Percentiles rank a stretch among this genome's conserved stretches.
These are phyloP conservation scores for Onygena corvina DNA, from an alignment of 2,329 filamentous ascomycete genomes.

Conservation along the genomic window DNA sequence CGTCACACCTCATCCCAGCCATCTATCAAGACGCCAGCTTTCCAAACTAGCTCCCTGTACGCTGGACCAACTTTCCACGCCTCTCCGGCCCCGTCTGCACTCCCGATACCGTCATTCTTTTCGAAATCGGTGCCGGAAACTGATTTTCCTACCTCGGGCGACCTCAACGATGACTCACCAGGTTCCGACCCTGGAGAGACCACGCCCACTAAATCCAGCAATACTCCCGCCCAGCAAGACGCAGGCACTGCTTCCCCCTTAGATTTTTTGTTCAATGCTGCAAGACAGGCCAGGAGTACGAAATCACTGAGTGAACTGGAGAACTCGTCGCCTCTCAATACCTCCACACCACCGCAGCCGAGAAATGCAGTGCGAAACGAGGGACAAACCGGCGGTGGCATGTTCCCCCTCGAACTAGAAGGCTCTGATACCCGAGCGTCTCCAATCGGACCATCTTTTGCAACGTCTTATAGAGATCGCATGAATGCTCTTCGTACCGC, in stretches of 20 bases:
- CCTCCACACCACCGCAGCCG: background rate
- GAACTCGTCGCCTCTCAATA: conserved; percentile 8
- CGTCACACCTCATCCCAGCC: conserved; percentile 27
- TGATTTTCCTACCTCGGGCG: conserved; percentile 25
- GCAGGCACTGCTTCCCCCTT: conserved; percentile 56
- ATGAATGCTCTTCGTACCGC: conserved; percentile 34
- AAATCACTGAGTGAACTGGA: conserved; percentile 40
- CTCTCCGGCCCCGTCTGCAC: conserved; percentile 76
- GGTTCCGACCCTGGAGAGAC: conserved; percentile 28
- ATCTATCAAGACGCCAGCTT: conserved; percentile 34
- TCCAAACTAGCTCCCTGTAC: conserved; percentile 43
- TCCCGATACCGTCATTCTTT: conserved; percentile 83
- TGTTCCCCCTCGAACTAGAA: conserved; percentile 60
- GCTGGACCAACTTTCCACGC: conserved; percentile 91
- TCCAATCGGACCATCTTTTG: conserved; percentile 54
- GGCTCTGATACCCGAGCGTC: conserved; percentile 40
- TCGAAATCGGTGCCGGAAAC: conserved; percentile 63
- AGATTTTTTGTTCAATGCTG: conserved; percentile 81
- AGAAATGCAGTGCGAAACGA: conserved; percentile 25
- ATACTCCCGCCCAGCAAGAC: conserved; percentile 19
- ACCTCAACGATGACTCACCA: conserved; percentile 32
- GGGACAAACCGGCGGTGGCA: conserved; percentile 38
- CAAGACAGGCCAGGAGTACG: conserved; percentile 52
- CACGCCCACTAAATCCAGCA: conserved; percentile 36
- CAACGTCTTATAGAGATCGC: conserved; percentile 42